phyloP scores from a whole-genome alignment of 192 early-diverging fungal species.

The Coemansia sp. region DNA sequence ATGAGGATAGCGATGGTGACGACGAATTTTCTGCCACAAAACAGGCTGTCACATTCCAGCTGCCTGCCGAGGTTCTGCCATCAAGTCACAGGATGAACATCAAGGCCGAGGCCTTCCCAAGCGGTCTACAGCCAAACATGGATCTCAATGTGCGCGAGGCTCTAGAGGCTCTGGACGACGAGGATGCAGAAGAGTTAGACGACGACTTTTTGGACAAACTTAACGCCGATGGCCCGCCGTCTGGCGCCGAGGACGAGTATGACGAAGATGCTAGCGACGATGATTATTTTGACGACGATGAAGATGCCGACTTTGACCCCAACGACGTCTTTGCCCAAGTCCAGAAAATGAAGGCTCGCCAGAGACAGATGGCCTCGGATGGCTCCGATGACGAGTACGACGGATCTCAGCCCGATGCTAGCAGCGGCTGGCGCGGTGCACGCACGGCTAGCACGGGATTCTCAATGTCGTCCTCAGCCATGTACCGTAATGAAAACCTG shows the following conservation, averaged over 20 bases:
- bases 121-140: conserved; percentile 73
- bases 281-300: conserved; percentile 41
- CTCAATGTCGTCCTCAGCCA: conserved; percentile 91
- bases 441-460: conserved; percentile 61
- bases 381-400: conserved; percentile 32
- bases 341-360: conserved; percentile 49
- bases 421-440: conserved; percentile 45
- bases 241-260: conserved; percentile 59
- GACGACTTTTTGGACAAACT: conserved; percentile 85
- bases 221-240: conserved; percentile 68
- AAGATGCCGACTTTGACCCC: conserved; percentile 46
- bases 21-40: background rate
- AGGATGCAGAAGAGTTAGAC: conserved; percentile 77
- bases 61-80: conserved; percentile 79
- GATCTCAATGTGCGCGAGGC: conserved; percentile 83
- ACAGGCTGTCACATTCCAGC: conserved; percentile 39
- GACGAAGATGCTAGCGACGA: conserved; percentile 49
- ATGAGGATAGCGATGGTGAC: conserved; percentile 27
- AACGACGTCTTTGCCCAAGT: conserved; percentile 53
- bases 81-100: conserved; percentile 74
- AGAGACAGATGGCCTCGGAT: conserved; percentile 46
- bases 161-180: conserved; percentile 91
- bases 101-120: conserved; percentile 65
- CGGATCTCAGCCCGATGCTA: background rate
- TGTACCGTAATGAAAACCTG: conserved; percentile 91